Conservation (phyloP, 2,329 filamentous ascomycete species). For the Monilinia fructigena region DNA sequence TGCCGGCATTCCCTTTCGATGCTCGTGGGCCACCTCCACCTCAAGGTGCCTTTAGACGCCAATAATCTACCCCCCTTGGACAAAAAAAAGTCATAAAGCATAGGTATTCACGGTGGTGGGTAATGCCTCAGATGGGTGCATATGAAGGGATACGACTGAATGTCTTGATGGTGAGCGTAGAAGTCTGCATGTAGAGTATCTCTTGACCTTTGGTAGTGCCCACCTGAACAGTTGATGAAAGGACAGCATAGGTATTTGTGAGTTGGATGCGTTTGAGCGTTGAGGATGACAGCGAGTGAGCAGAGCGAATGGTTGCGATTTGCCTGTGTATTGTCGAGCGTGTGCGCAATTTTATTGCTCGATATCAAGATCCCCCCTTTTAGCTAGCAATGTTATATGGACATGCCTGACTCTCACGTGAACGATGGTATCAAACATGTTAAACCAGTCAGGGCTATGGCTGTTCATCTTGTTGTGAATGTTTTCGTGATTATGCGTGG, state of each 20-base stretch:
- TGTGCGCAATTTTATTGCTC: neutral
- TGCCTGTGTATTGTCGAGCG: neutral
- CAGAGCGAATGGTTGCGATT: constrained; percentile 7
- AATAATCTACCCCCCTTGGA: constrained; percentile 26
- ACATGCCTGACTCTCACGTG: neutral
- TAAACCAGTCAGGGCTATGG: neutral
- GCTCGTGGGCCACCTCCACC: constrained; percentile 51
- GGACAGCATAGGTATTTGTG: neutral
- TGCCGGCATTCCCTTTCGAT: constrained; percentile 55
- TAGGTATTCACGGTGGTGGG: neutral
- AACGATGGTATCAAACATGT: constrained; percentile 4
- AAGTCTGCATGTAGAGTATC: constrained; percentile 7
- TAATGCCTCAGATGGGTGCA: neutral
- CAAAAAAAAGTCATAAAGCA: neutral
- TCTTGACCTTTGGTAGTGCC: neutral
- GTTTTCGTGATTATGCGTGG: neutral
- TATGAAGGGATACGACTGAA: constrained; percentile 3
- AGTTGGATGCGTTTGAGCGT: constrained; percentile 10
- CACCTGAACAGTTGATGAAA: neutral
- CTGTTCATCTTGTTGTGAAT: neutral
- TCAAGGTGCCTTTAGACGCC: constrained; percentile 47
- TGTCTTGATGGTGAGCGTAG: neutral
- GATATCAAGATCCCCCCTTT: constrained; percentile 10
- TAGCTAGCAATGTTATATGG: constrained; percentile 11
- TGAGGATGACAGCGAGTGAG: neutral